Conservation (phyloP, 2,329 filamentous ascomycete genomes). For the Mycosphaerella sp. region DNA sequence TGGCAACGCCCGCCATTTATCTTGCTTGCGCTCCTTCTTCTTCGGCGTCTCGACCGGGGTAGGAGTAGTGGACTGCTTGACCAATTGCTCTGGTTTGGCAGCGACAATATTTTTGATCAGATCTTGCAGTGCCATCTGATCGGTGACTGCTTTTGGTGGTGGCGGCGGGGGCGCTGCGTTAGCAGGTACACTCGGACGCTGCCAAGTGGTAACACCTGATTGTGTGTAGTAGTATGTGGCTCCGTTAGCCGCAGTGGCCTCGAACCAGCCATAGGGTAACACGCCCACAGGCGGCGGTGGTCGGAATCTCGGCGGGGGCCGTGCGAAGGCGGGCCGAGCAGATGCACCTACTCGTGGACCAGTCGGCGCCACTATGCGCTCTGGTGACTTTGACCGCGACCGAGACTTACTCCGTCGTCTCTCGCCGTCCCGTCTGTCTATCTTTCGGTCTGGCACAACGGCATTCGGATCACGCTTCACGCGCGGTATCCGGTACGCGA, state of each 20-base stretch:
- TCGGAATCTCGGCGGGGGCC: conserved; percentile 38
- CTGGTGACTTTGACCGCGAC: conserved; percentile 45
- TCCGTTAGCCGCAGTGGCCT: conserved; percentile 63
- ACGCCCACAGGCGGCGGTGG: conserved; percentile 46
- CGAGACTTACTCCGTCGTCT: conserved; percentile 45
- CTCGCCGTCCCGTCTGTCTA: conserved; percentile 50
- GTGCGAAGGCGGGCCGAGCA: conserved; percentile 53
- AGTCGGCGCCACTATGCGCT: conserved; percentile 43
- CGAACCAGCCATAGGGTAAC: conserved; percentile 80
- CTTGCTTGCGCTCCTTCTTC: conserved; percentile 51
- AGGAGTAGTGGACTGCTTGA: conserved; percentile 50
- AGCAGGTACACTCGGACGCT: conserved; percentile 64
- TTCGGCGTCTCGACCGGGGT: conserved; percentile 58
- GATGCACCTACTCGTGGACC: conserved; percentile 49
- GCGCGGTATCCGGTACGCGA: conserved; percentile 86
- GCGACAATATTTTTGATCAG: conserved; percentile 60
- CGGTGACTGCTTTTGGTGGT: conserved; percentile 59
- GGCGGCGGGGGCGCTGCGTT: conserved; percentile 48
- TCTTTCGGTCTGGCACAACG: conserved; percentile 45
- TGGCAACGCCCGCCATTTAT: conserved; percentile 64
- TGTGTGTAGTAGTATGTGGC: conserved; percentile 81
- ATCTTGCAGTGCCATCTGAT: conserved; percentile 71
- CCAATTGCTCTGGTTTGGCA: conserved; percentile 57
- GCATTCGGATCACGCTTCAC: conserved; percentile 73
- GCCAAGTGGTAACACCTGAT: conserved; percentile 73